Base-by-base conservation (phyloP, 1,139 yeast species). In the Yamadazyma buinensis region DNA sequence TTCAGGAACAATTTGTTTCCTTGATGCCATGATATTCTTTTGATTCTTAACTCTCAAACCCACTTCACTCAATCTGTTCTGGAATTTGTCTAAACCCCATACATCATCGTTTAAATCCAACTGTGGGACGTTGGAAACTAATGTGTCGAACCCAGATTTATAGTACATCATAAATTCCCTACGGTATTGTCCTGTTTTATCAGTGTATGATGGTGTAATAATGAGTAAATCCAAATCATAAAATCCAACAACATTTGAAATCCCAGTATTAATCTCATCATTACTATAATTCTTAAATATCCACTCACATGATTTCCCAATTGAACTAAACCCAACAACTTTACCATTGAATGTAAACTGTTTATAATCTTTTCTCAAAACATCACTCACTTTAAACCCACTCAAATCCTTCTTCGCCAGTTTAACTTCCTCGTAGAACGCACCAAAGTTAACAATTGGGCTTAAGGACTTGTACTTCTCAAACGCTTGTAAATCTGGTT, bases 1-100 rank as follows among this genome's bases (percentile, higher is more conserved):
- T 12, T 58, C 58, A 3, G 95, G 95, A 7, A 85, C 95, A n/a
- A 88, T 86, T 54, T 84, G 94, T 52, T 88, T 88, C 47, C 97
- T 71, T 22, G 92, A 83, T 1, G 90, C 88, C 3, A 59, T 57
- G 10, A 71, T 53, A 41, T 82, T 77, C 7, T 47, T 44, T 53
- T 86, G 95, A 40, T 72, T 61, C 48, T 58, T 77, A 9, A 71
- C 46, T 27, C 46, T 48, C 34, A 69, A 5, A 57, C 63, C 39
- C 48, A 46, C 32, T 7, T 52, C 48, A 8, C 40, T 46, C 22
- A 77, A 49, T 3, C 47, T 41, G 4, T 26, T 17, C 10, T 49
- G 44, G 28, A 23, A 36, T 12, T 38, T 42, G 1, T 39, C 41
- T 1, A 38, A 27, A 7, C 37, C 30, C 25, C 41, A 46, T n/a